Evolutionary conservation across 2,329 filamentous ascomycete genomes (phyloP).

Genomic region (Lasiodiplodia sp.): DNA sequence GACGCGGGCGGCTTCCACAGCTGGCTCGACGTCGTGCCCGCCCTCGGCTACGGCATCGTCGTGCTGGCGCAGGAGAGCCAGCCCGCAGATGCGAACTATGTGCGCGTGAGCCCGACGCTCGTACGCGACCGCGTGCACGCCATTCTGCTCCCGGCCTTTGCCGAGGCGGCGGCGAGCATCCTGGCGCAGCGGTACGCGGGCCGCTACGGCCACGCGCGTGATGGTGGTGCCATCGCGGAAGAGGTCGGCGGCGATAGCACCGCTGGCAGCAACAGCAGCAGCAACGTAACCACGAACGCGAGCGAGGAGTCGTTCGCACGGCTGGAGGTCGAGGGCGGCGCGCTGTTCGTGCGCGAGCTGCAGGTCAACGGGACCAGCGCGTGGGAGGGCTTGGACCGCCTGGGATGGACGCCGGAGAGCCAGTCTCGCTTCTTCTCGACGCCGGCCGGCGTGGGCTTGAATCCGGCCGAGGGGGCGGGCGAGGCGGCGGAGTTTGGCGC

Average conservation of each 20-base stretch:
- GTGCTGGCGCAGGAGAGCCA: constrained; percentile 31
- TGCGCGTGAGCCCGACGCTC: constrained; percentile 33
- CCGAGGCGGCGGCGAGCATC: constrained; percentile 34
- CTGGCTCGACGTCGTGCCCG: constrained; percentile 42
- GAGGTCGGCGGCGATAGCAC: constrained; percentile 23
- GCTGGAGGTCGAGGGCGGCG: constrained; percentile 38
- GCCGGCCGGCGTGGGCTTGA: constrained; percentile 37
- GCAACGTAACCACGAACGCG: not conserved
- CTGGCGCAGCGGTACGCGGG: constrained; percentile 37
- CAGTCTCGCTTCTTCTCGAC: constrained; percentile 37
- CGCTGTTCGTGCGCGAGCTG: constrained; percentile 40
- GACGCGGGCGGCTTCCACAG: constrained; percentile 43
- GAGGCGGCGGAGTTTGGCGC: constrained; percentile 11
- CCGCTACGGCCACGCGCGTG: constrained; percentile 34
- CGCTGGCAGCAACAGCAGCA: not conserved
- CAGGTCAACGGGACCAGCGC: constrained; percentile 40
- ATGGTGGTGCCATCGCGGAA: constrained; percentile 35
- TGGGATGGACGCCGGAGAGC: constrained; percentile 37
- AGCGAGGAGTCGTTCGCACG: constrained; percentile 29
- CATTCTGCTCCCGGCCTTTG: constrained; percentile 40
- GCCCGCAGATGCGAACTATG: constrained; percentile 30
- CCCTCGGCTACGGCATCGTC: constrained; percentile 41
- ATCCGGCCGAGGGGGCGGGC: constrained; percentile 37
- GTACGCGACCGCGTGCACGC: constrained; percentile 36
- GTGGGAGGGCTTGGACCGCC: constrained; percentile 39